Evolutionary conservation across 805 yeast genomes (phyloP), one percentile per base, ranked within the genome.

Genomic region (Zygotorulaspora florentina): DNA sequence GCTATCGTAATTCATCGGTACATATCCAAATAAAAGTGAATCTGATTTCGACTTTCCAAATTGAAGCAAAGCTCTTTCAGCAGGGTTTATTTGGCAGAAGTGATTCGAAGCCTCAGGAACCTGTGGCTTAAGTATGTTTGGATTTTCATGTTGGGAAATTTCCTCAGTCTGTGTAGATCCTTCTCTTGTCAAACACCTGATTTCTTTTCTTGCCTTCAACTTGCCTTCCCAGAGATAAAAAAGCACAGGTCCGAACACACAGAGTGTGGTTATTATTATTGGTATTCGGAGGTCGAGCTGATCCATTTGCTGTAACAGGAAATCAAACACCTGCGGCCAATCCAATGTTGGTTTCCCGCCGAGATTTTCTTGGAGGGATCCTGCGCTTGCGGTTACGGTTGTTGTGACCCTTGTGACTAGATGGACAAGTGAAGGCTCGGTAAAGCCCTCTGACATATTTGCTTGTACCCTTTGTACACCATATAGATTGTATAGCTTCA

Each of bases 1-100:
- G n/a, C 35, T 39, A 16, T 49, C 45, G n/a, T 40, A 39, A 8
- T 35, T 28, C 41, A 37, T 27, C 11, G 50, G 46, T n/a, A 40
- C 45, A 30, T 40, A 46, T 25, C 44, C 38, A 31, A 46, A 31
- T 3, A 49, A 31, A 26, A 46, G 27, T 4, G 58, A 55, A 30
- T 54, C 56, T 15, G 54, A 48, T 27, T 50, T 50, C 4, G 48
- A 45, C 39, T 50, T 54, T 11, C 58, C 58, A 41, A 57, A 57
- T 37, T 57, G 61, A 18, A 57, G 35, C 11, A 54, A 38, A n/a
- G 61, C 61, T 28, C 59, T 50, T 45, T 57, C 56, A 20, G 50
- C 53, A 16, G 55, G 47, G 20, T 47, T 45, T 23, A 47, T 42
- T 26, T 52, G 53, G 18, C 40, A 33, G 29, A 28, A 18, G 26